Evolutionary conservation across 139 green algal species (phyloP).

Genomic region (Chlamydomonas sp.): DNA sequence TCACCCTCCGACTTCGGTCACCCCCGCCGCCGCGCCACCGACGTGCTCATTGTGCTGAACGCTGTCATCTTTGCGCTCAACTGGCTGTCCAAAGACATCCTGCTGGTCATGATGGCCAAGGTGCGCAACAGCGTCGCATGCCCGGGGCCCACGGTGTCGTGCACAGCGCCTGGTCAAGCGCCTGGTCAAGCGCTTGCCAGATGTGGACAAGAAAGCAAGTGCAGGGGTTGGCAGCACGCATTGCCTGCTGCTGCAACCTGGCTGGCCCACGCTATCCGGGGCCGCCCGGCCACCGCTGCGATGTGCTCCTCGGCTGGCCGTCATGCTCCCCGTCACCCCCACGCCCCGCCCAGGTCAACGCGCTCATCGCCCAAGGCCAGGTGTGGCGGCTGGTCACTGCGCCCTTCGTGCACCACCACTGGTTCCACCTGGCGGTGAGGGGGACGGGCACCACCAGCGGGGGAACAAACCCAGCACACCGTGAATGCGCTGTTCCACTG

Average conservation of each 20-base stretch:
- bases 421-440: slow-evolving; percentile 75
- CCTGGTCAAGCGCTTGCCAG: background rate
- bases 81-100: slow-evolving; percentile 50
- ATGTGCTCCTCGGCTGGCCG: background rate
- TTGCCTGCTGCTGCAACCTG: no score
- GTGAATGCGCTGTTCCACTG: background rate
- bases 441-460: background rate
- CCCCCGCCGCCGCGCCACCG: slow-evolving; percentile 47
- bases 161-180: background rate
- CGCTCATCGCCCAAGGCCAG: slow-evolving; percentile 73
- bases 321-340: background rate
- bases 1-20: slow-evolving; percentile 46
- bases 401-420: slow-evolving; percentile 77
- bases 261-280: no score
- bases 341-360: slow-evolving; percentile 69
- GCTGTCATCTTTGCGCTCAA: slow-evolving; percentile 43
- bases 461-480: background rate
- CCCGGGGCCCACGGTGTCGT: no score
- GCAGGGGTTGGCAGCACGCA: no score
- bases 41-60: slow-evolving; percentile 57
- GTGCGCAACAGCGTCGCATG: slow-evolving; percentile 8
- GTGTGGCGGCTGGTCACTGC: slow-evolving; percentile 81
- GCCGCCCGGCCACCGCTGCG: no score
- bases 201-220: no score
- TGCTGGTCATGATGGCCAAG: slow-evolving; percentile 63